Evolutionary conservation across 805 yeast species (phyloP), one percentile per base, ranked within the genome.

Genomic region (Wickerhamiella occidentalis): DNA sequence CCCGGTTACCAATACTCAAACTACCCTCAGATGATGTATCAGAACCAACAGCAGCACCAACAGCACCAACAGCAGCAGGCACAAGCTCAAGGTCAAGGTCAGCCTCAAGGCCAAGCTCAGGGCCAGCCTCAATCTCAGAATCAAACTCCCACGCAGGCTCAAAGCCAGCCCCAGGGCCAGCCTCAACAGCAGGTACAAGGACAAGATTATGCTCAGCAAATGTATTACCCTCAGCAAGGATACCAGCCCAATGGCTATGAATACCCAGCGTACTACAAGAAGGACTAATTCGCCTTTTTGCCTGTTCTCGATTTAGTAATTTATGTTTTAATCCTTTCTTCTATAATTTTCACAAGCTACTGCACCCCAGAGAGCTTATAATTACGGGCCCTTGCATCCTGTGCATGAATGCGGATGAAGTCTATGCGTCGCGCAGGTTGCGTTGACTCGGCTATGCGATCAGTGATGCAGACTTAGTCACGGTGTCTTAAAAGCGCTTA

Each of bases 11-110:
- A 35, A 43, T 52, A 50, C 37, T 15, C 29, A 8, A 43, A 49
- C 36, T 48, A 47, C 43, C 49, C 48, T 11, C 53, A 40, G 25
- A 44, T 48, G 51, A 28, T 47, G 49, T 52, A 52, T 17, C 54
- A 52, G 47, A 17, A 17, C 19, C 38, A 33, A 11, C 48, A 49
- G 22, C 41, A 47, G 13, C 22, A 8, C 30, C 51, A 48, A 40
- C 47, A 36, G 17, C n/a, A n/a, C n/a, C 40, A 26, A 35, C 30
- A 29, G n/a, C 44, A 25, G 26, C 42, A 38, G 9, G 29, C 42
- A 3, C 15, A 28, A 22, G 42, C 42, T 22, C 42, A 22, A 15
- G 29, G 29, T 19, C 42, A 38, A 23, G 29, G 18, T 4, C 28
- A 4, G 18, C 29, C 42, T 3, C 44, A 25, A 6, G 17, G 9